Evolutionary conservation across 2,329 filamentous ascomycete species (phyloP), one percentile per base, ranked within the genome.

Genomic region (Monosporascus sp.): DNA sequence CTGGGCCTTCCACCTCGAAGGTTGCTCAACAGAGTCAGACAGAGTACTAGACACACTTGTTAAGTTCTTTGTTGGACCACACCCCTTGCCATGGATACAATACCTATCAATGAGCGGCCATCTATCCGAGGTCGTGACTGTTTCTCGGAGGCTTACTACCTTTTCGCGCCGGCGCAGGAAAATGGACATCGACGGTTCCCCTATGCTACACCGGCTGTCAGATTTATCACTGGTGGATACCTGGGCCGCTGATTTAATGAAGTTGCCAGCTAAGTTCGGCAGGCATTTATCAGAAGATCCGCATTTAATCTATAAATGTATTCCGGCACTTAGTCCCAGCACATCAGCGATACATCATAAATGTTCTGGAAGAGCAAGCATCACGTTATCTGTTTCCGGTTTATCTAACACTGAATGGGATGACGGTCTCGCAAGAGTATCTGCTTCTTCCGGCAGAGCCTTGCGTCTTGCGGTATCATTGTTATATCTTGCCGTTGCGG

Each of bases 361-460:
- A 44, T 63, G 58, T 16, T 43, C 46, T 9, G 50, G 43, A n/a
- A 59, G 49, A 22, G 47, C 59, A 16, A 51, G 54, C 3, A 40
- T 52, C 0, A 49, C 49, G 1, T 27, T 67, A 1, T 54, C 58
- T 1, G 53, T 67, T n/a, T 54, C 53, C n/a, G 61, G 60, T 0
- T 31, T 62, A 2, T 52, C 62, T 5, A 58, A 55, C 9, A 45
- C 37, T 2, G 52, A 57, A 7, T 68, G 65, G 65, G 59, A 65
- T 45, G 63, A 67, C 55, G 63, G 61, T 37, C 54, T 67, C 9
- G 61, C 60, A 14, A 56, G 60, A 37, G 54, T 66, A 4, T 62
- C 60, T 7, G 49, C 55, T 8, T 53, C 52, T 17, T 43, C 40
- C 22, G 59, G 57, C 16, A 48, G 17, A 45, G 53, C 57, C 27